Base-by-base conservation (phyloP, 495 filamentous ascomycete species). In the Annulohypoxylon nitens region DNA sequence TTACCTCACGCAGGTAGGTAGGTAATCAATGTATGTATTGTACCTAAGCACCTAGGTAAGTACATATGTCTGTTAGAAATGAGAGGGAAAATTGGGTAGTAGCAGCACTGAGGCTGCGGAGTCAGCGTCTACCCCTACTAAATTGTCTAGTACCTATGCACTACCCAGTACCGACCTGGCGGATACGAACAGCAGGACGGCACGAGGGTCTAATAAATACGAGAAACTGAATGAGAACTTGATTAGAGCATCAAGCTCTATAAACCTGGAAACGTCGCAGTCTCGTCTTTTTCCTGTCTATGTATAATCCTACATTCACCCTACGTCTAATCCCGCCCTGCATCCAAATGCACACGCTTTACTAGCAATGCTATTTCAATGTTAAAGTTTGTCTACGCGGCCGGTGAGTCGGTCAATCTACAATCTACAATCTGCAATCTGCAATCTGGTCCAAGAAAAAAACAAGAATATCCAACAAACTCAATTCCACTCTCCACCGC, bases 191-290 rank as follows among this genome's bases (percentile, higher is more conserved):
- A 30, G 12, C 18, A 45, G 37, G 47, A 43, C 30, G 30, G 30
- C 30, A 39, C 47, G 47, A 16, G 20, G 47, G 5, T n/a, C 37
- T 20, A 36, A 54, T 53, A 60, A 67, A 67, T 67, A 67, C 64
- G 64, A 67, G 64, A 33, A 57, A 57, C 16, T 30, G 30, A 6
- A 30, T 6, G 30, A 30, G n/a, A n/a, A 18, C 20, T 23, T 23
- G 3, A 34, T 26, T 11, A 6, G 26, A 26, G 2, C 5, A 9
- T 7, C 9, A 7, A 34, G 5, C 48, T 6, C 39, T 14, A 58
- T 37, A 66, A 60, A 50, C 55, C 34, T 59, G 64, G 54, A 51
- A 60, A 51, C 64, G 54, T 67, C 60, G 51, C 64, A 51, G 51
- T 60, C 9, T 12, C n/a, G 12, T 43, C 14, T 14, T 3, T 14